These are phyloP conservation scores for Floccularia luteovirens DNA, from an alignment of 768 basidiomycete genomes.

Conservation along the genomic window DNA sequence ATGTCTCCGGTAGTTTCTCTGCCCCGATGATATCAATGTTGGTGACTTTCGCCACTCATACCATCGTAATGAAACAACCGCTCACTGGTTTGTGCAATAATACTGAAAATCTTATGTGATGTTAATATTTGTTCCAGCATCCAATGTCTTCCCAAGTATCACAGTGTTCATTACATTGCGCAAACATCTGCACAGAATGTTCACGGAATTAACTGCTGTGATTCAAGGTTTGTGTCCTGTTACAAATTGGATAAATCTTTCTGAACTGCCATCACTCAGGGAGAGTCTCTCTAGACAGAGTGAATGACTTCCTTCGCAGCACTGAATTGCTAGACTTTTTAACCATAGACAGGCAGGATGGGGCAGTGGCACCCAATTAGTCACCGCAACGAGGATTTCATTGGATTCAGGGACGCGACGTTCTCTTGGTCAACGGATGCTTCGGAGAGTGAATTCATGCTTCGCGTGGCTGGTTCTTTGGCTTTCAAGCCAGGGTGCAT, in stretches of 20 bases:
- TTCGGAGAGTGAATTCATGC: conserved; percentile 38
- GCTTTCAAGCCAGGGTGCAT: conserved; percentile 44
- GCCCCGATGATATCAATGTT: conserved; percentile 63
- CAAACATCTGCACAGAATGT: conserved; percentile 32
- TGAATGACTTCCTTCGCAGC: conserved; percentile 25
- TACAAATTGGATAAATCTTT: not conserved
- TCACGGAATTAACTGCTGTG: conserved; percentile 7
- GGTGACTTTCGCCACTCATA: conserved; percentile 55
- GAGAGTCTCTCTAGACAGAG: conserved; percentile 56
- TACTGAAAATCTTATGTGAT: not conserved
- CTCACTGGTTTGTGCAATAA: conserved; percentile 12
- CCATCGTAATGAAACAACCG: conserved; percentile 17
- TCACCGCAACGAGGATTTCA: conserved; percentile 15
- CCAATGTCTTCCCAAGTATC: conserved; percentile 39
- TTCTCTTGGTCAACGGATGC: conserved; percentile 48
- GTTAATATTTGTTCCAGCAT: conserved; percentile 20
- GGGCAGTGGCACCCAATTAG: too few relatives aligned
- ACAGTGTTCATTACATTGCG: conserved; percentile 55
- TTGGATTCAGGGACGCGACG: conserved; percentile 45
- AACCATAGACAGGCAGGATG: too few relatives aligned
- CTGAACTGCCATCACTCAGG: conserved; percentile 15
- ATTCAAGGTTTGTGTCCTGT: conserved; percentile 6
- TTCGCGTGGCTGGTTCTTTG: conserved; percentile 46
- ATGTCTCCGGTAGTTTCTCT: conserved; percentile 29
- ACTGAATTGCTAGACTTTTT: conserved; percentile 37